A percentile compares a stretch with the other conserved stretches of the same genome.
These are phyloP conservation scores for Lipomyces chichibuensis DNA, from an alignment of 805 yeast species.

Conservation along the genomic window DNA sequence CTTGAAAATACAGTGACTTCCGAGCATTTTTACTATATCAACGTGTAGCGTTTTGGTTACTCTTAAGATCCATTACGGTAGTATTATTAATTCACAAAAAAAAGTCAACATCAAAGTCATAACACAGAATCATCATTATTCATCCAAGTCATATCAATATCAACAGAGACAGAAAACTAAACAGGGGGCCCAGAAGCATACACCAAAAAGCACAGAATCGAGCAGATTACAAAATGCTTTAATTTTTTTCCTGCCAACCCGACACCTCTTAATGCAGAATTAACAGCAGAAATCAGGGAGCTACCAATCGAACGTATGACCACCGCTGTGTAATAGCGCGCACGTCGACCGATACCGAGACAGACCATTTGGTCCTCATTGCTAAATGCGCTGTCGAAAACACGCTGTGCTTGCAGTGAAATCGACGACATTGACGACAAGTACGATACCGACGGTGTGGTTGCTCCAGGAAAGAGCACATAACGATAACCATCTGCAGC, in stretches of 20 bases:
- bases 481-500: constrained; percentile 4
- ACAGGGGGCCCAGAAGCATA: constrained; percentile 6
- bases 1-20: no score
- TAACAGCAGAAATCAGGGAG: background rate
- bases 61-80: background rate
- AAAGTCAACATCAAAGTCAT: background rate
- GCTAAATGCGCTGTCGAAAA: background rate
- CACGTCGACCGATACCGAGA: background rate
- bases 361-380: background rate
- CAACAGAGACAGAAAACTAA: background rate
- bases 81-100: background rate
- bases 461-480: background rate
- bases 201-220: constrained; percentile 15
- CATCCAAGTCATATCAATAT: background rate
- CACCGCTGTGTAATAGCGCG: background rate
- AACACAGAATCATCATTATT: background rate
- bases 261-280: background rate
- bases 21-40: no score
- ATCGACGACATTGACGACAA: constrained; percentile 7
- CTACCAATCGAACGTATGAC: background rate
- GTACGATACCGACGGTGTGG: background rate
- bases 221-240: constrained; percentile 9
- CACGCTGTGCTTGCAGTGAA: background rate
- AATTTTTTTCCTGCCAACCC: background rate
- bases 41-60: no score